Base-by-base conservation (phyloP, 192 early-diverging fungal genomes). In the Obelidium mucronatum region DNA sequence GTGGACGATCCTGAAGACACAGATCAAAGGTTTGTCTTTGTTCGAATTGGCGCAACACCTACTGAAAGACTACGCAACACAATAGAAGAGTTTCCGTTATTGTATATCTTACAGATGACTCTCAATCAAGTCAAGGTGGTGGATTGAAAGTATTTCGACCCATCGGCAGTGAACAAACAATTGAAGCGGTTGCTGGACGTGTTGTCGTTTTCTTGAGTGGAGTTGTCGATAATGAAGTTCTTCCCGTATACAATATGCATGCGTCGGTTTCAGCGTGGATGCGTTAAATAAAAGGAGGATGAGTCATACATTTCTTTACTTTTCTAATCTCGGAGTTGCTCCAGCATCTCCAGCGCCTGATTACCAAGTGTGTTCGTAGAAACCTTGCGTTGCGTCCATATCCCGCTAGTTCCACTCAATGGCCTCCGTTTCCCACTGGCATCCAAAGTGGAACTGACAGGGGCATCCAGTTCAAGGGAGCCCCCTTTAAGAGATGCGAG, bases 91-190 rank as follows among this genome's bases (percentile, higher is more conserved):
- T 89, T 28, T 89, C 89, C 1, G 84, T 80, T 40, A 86, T 90
- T 53, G 75, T 83, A 2, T 89, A 89, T 64, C 81, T 90, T 42
- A 89, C 87, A 59, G 80, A 82, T 35, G 86, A 80, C 8, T 55
- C 63, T n/a, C 81, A 85, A 28, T 77, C 82, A 73, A 33, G 26
- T 33, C 33, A n/a, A 26, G 89, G 87, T 24, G 89, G 89, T 19
- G 85, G 87, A 58, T 73, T 90, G 24, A 77, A 82, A 53, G 66
- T 90, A n/a, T 85, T 83, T 75, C 82, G 84, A 54, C 84, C 84
- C 66, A 51, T 76, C 2, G 80, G 75, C 6, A 74, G 78, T 24
- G 79, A 82, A 33, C 69, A 80, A 28, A 79, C 75, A 5, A 75
- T 85, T 22, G 83, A 81, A 1, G 75, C 83, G 6, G 58, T 80